Conservation (phyloP, 345 rosid species). For the Bruguiera sexangula region DNA sequence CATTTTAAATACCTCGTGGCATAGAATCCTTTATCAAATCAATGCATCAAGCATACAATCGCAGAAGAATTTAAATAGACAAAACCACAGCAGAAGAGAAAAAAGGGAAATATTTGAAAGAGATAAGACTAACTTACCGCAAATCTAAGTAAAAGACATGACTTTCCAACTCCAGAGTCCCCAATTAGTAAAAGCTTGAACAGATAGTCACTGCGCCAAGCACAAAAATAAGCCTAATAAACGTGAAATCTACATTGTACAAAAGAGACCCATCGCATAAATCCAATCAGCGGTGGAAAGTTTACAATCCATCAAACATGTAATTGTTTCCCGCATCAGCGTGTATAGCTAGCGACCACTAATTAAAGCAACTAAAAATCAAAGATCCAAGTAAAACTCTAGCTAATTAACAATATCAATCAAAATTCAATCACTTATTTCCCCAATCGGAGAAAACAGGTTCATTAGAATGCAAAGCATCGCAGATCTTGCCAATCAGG, state of each 20-base stretch:
- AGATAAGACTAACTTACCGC: not conserved
- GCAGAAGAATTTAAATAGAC: not conserved
- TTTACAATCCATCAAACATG: not conserved
- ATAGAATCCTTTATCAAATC: too few species aligned
- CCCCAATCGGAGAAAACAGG: not conserved
- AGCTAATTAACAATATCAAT: not conserved
- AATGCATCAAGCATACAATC: not conserved
- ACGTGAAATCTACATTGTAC: not conserved
- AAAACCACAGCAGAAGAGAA: not conserved
- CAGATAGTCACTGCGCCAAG: not conserved
- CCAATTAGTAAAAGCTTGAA: conserved; percentile 2
- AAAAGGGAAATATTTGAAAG: not conserved
- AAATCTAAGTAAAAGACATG: not conserved
- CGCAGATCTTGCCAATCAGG: not conserved
- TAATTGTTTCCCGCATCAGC: too few species aligned
- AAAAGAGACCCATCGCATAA: not conserved
- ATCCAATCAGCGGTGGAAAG: not conserved
- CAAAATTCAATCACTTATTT: not conserved
- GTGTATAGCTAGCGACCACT: not conserved
- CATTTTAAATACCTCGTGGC: too few species aligned
- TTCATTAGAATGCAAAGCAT: too few species aligned
- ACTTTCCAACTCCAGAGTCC: conserved; percentile 5
- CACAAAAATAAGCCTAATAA: not conserved
- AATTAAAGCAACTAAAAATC: not conserved
- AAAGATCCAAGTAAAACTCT: too few species aligned